Evolutionary conservation across 306 rosid species (phyloP).

Genomic region (Biancaea sappan): DNA sequence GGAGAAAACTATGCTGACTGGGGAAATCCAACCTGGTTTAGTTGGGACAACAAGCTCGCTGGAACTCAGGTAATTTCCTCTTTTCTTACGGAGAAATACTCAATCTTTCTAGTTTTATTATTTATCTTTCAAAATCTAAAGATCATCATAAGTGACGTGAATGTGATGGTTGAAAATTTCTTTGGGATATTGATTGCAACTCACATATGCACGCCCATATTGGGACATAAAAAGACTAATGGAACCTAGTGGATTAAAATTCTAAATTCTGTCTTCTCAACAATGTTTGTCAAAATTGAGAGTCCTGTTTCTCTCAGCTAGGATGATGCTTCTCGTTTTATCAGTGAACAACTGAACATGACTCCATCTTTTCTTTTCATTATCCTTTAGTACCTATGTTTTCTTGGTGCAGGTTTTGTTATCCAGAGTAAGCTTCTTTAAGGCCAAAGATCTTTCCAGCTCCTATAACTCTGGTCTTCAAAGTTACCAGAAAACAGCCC

Average conservation of each 20-base stretch:
- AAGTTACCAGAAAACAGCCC: slow-evolving; percentile 73
- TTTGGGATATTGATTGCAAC: slow-evolving; percentile 10
- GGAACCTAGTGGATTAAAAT: slow-evolving; percentile 26
- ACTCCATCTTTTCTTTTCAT: slow-evolving; percentile 21
- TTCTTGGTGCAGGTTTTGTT: slow-evolving; percentile 77
- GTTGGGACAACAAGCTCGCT: slow-evolving; percentile 98
- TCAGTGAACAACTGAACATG: neutral
- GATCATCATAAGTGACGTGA: neutral
- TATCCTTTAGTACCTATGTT: slow-evolving; percentile 8
- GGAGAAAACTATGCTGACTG: slow-evolving; percentile 72
- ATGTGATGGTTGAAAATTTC: slow-evolving; percentile 8
- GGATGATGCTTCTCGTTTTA: neutral
- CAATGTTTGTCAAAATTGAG: slow-evolving; percentile 1
- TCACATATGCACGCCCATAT: neutral
- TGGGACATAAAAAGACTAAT: slow-evolving; percentile 7
- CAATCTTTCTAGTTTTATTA: slow-evolving; percentile 19
- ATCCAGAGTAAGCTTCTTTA: slow-evolving; percentile 84
- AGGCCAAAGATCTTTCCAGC: slow-evolving; percentile 50
- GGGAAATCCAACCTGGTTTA: slow-evolving; percentile 94
- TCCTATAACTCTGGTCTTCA: slow-evolving; percentile 52
- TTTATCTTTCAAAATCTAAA: slow-evolving; percentile 10
- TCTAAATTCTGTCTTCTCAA: slow-evolving; percentile 21
- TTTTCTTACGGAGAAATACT: neutral
- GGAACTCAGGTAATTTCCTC: slow-evolving; percentile 73
- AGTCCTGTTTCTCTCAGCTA: slow-evolving; percentile 15